Percentiles rank a stretch among this genome's conserved stretches.
These are phyloP conservation scores for Yarrowia divulgata DNA, from an alignment of 805 yeast species.

Conservation along the genomic window DNA sequence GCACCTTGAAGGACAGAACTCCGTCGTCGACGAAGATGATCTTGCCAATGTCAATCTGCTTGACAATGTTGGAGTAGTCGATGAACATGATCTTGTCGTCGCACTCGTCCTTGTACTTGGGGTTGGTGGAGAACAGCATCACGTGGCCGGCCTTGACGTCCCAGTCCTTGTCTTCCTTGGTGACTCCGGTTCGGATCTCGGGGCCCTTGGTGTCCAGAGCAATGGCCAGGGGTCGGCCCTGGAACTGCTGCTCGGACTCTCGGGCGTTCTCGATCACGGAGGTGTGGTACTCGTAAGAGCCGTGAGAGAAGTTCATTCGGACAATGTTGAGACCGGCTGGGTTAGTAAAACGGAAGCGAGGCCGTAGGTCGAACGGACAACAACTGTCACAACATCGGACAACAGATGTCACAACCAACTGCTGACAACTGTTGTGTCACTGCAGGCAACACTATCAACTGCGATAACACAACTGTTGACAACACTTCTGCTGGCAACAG, in stretches of 20 bases:
- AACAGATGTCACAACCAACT: too few species aligned
- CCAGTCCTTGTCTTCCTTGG: constrained; percentile 77
- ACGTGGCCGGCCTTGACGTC: constrained; percentile 86
- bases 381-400: too few species aligned
- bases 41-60: constrained; percentile 86
- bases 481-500: too few species aligned
- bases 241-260: constrained; percentile 86
- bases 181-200: constrained; percentile 98
- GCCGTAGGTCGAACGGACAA: too few species aligned
- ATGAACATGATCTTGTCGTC: constrained; percentile 85
- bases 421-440: too few species aligned
- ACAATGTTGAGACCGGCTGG: constrained; percentile 96
- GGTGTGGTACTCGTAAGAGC: constrained; percentile 97
- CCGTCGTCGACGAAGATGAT: constrained; percentile 97
- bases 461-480: too few species aligned
- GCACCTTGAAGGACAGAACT: constrained; percentile 92
- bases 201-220: constrained; percentile 99
- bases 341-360: background rate
- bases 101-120: constrained; percentile 69
- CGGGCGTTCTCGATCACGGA: constrained; percentile 95
- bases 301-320: constrained; percentile 99
- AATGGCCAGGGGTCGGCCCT: constrained; percentile 97
- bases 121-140: constrained; percentile 93
- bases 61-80: constrained; percentile 96
- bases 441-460: too few species aligned